Base-by-base conservation (phyloP, 1,284 basidiomycete species). In the Apiotrichum veenhuisii region DNA sequence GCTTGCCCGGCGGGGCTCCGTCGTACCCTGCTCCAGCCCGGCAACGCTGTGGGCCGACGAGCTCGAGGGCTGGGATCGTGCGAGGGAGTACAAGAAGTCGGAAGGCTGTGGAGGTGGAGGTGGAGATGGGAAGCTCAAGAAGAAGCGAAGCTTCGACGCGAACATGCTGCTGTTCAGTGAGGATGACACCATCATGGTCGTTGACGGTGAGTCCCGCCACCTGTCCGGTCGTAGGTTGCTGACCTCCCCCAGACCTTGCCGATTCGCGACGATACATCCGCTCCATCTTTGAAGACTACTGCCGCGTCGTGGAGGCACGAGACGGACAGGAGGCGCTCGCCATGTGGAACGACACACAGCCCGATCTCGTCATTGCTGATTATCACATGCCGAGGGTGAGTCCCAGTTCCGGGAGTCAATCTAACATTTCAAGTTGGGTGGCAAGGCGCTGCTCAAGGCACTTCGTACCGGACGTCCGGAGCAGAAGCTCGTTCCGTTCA, bases 371-470 rank as follows among this genome's bases (percentile, higher is more conserved):
- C 55, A 64, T 79, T 15, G 72, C 74, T 2, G 79, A 80, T 54
- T 73, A 77, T 7, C 76, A 77, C 72, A 77, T 80, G 76, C 77
- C 77, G 8, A 64, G 65, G 33, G 65, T 72, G 52, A 61, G 66
- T 23, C 20, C 22, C 5, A 27, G 12, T 30, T 12, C 7, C 33
- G 34, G 23, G 18, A 20, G 17, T 11, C 22, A 36, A 2, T 46
- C 54, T 57, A 26, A 57, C 33, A 18, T 9, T 7, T 23, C 15
- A 38, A 72, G 68, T 56, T 73, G 14, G 65, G 68, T 38, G 73
- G 73, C 1, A 67, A 64, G 44, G 71, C 64, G 7, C 53, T 75
- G 9, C 56, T 75, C 10, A 40, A 41, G 1, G 66, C 62, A 0
- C 47, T 75, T 12, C 63, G 64, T 2, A 27, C 34, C 43, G 57